Percentiles rank a stretch among this genome's conserved stretches.
Evolutionary conservation across 2,329 filamentous ascomycete species (phyloP).

Genomic region (Aspergillus sp.): DNA sequence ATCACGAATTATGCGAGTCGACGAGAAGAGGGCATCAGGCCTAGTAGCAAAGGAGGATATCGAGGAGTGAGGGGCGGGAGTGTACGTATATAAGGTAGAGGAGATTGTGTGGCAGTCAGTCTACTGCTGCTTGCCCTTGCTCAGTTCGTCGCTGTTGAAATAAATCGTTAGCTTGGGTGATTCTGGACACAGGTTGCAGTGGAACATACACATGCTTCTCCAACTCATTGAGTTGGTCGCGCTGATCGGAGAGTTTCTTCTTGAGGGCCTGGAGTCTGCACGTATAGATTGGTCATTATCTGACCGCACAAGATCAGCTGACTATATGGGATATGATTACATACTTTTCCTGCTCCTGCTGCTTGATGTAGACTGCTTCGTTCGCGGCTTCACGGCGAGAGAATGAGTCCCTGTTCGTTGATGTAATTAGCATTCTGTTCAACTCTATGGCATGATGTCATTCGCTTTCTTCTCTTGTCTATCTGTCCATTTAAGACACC

Average conservation of each 20-base stretch:
- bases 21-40: too few species aligned
- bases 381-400: conserved; percentile 80
- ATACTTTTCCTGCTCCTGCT: conserved; percentile 82
- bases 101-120: conserved; percentile 7
- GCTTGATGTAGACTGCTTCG: conserved; percentile 77
- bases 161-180: neutral
- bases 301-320: neutral
- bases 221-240: conserved; percentile 75
- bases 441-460: conserved; percentile 10
- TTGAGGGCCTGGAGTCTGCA: conserved; percentile 62
- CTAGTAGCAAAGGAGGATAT: neutral
- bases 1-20: too few species aligned
- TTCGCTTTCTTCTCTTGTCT: conserved; percentile 3
- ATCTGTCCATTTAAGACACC: too few species aligned
- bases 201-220: conserved; percentile 72
- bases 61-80: too few species aligned
- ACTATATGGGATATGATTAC: conserved; percentile 7
- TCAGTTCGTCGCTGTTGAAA: conserved; percentile 62
- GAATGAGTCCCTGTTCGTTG: conserved; percentile 69
- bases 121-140: conserved; percentile 60
- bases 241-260: conserved; percentile 64
- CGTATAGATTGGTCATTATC: neutral
- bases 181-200: neutral
- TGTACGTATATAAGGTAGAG: neutral
- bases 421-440: conserved; percentile 8